A percentile compares a stretch with the other conserved stretches of the same genome.
These are phyloP conservation scores for Penicillium sp. DNA, from an alignment of 2,329 filamentous ascomycete genomes.

Conservation along the genomic window DNA sequence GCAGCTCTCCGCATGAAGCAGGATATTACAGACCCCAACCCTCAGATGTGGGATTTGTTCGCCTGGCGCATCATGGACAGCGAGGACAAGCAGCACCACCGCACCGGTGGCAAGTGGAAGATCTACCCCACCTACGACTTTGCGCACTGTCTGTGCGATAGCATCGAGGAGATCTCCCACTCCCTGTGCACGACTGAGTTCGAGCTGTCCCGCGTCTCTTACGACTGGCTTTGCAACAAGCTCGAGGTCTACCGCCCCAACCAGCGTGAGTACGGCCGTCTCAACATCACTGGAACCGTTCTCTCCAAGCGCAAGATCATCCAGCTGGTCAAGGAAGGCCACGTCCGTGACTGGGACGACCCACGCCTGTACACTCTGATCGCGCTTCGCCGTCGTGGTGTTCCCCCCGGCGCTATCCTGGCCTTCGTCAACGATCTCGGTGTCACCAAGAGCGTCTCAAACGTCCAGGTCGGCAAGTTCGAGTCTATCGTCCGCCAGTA, in stretches of 20 bases:
- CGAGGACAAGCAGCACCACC: conserved; percentile 47
- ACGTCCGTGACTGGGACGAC: conserved; percentile 88
- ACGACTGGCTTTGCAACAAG: conserved; percentile 85
- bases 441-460: conserved; percentile 77
- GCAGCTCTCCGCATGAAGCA: conserved; percentile 94
- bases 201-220: conserved; percentile 78
- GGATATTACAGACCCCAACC: conserved; percentile 76
- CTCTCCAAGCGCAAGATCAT: conserved; percentile 83
- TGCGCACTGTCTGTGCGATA: conserved; percentile 71
- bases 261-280: conserved; percentile 83
- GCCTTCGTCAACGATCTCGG: conserved; percentile 90
- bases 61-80: conserved; percentile 82
- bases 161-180: conserved; percentile 88
- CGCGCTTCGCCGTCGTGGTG: conserved; percentile 77
- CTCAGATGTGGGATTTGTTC: conserved; percentile 94
- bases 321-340: conserved; percentile 74
- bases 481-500: conserved; percentile 84
- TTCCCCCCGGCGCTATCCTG: conserved; percentile 84
- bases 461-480: conserved; percentile 80
- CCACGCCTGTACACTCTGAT: conserved; percentile 87
- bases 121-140: conserved; percentile 92
- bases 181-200: conserved; percentile 94
- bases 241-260: conserved; percentile 86
- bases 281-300: conserved; percentile 82
- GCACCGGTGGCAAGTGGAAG: conserved; percentile 81